phyloP scores from a whole-genome alignment of 2,329 filamentous ascomycete species.

The Exophiala sideris region DNA sequence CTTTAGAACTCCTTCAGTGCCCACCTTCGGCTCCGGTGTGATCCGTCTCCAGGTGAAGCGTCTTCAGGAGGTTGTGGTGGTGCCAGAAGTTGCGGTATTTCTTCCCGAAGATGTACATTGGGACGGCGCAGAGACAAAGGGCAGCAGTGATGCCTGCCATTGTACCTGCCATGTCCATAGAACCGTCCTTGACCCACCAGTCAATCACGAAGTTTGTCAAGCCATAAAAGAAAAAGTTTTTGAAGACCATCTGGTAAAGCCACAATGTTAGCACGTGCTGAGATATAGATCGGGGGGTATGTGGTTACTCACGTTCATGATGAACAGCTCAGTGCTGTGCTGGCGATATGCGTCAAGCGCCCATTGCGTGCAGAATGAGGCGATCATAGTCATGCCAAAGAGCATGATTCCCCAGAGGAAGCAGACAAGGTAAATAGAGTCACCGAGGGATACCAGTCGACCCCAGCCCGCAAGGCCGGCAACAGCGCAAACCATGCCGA shows the following conservation, averaged over 20 bases:
- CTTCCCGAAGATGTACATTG: slow-evolving; percentile 37
- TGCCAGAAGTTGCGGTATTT: slow-evolving; percentile 32
- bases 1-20: neutral
- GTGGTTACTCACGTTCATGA: slow-evolving; percentile 19
- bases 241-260: slow-evolving; percentile 14
- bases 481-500: slow-evolving; percentile 11
- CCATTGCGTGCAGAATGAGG: slow-evolving; percentile 15
- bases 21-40: slow-evolving; percentile 8
- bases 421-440: slow-evolving; percentile 15
- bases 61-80: slow-evolving; percentile 15
- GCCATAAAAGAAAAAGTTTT: slow-evolving; percentile 32
- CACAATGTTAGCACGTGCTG: too few relatives aligned
- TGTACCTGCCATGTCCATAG: slow-evolving; percentile 33
- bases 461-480: slow-evolving; percentile 41
- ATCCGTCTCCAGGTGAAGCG: slow-evolving; percentile 15
- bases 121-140: slow-evolving; percentile 34
- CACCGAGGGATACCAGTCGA: slow-evolving; percentile 5
- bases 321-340: slow-evolving; percentile 22
- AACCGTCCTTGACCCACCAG: slow-evolving; percentile 34
- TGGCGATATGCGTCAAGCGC: slow-evolving; percentile 17
- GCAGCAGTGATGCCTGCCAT: slow-evolving; percentile 35
- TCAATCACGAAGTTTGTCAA: slow-evolving; percentile 37
- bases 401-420: slow-evolving; percentile 19
- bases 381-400: slow-evolving; percentile 17
- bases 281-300: neutral